These are phyloP conservation scores for Beauveria varroae DNA, from an alignment of 2,329 filamentous ascomycete species.

Conservation along the genomic window DNA sequence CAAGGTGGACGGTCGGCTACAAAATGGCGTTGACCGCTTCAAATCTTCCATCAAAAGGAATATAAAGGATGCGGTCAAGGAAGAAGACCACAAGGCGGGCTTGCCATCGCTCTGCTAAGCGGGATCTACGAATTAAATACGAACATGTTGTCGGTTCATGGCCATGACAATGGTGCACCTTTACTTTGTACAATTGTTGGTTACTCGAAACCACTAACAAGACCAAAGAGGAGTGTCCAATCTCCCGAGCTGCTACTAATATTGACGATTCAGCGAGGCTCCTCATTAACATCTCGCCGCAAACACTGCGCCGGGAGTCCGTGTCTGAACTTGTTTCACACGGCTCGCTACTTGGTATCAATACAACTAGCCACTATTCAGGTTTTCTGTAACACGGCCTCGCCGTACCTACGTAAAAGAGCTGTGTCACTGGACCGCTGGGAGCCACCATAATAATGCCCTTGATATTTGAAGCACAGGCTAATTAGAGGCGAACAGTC, in stretches of 20 bases:
- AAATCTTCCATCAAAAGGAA: background rate
- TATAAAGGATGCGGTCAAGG: constrained; percentile 2
- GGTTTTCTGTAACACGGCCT: background rate
- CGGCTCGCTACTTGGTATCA: background rate
- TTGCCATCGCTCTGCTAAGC: background rate
- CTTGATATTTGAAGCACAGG: background rate
- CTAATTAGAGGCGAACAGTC: background rate
- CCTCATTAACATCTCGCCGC: background rate
- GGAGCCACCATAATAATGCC: background rate
- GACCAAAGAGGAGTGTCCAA: background rate
- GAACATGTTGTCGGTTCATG: background rate
- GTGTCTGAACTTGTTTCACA: constrained; percentile 4
- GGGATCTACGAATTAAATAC: background rate
- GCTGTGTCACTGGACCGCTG: background rate
- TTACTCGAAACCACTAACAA: background rate
- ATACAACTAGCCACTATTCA: background rate
- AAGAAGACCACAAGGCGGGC: background rate
- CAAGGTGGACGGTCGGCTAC: background rate
- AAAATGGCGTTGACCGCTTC: constrained; percentile 5
- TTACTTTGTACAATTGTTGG: background rate
- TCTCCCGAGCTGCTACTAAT: background rate
- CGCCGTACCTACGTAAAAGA: background rate
- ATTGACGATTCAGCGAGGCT: no score
- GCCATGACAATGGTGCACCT: background rate
- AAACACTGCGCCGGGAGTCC: background rate